Evolutionary conservation across 345 rosid genomes (phyloP).

Genomic region (Aurinia saxatilis): DNA sequence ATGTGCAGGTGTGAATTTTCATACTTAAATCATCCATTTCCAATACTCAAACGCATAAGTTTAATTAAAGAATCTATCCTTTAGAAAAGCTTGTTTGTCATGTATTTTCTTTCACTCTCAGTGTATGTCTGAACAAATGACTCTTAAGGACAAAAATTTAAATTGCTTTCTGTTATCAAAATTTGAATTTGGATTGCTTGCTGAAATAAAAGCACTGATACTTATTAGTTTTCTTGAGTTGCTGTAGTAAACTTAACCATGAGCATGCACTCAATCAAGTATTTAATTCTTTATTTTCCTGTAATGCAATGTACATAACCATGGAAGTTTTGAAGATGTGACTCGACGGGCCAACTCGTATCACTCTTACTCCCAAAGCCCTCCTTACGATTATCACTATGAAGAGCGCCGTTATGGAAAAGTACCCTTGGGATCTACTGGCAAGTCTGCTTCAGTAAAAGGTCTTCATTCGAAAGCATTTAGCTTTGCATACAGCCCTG

Average conservation of each 20-base stretch:
- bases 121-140: constrained; percentile 7
- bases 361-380: constrained; percentile 98
- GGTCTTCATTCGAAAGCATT: constrained; percentile 52
- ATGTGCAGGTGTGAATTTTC: constrained; percentile 7
- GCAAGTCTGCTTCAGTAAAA: constrained; percentile 93
- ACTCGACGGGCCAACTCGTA: constrained; percentile 89
- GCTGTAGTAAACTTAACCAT: constrained; percentile 8
- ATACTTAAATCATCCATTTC: constrained; percentile 8
- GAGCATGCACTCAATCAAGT: constrained; percentile 11
- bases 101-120: background rate
- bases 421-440: constrained; percentile 48
- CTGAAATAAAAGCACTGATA: too few species aligned
- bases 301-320: constrained; percentile 47
- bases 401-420: constrained; percentile 86
- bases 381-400: constrained; percentile 95
- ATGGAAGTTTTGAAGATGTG: constrained; percentile 49
- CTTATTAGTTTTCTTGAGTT: constrained; percentile 1
- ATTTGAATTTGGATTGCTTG: too few species aligned
- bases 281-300: background rate
- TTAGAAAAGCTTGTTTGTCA: constrained; percentile 1
- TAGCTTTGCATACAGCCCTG: constrained; percentile 77
- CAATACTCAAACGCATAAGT: background rate
- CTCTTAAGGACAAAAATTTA: background rate
- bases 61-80: background rate
- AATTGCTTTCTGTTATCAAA: constrained; percentile 7